Conservation (phyloP, 768 basidiomycete genomes). For the Harrya chromipes region DNA sequence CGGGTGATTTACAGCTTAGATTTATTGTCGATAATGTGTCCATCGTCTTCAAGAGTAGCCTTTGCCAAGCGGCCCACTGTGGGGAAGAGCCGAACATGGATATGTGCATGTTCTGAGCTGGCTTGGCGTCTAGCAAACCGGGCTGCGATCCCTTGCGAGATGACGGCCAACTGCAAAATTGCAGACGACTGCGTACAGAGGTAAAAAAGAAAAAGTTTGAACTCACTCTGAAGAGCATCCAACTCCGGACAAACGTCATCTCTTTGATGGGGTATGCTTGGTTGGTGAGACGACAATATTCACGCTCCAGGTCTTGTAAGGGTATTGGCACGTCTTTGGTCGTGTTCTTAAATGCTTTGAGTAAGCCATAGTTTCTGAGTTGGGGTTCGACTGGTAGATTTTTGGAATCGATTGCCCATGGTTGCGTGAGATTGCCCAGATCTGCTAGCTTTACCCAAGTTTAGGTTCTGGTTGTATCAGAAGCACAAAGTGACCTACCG, state of each 20-base stretch:
- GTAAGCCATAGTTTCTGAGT: slow-evolving; percentile 17
- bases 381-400: slow-evolving; percentile 32
- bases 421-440: slow-evolving; percentile 84
- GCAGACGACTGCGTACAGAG: neutral
- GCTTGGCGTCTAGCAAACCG: slow-evolving; percentile 83
- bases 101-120: slow-evolving; percentile 73
- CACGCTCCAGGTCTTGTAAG: slow-evolving; percentile 72
- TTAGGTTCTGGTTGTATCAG: neutral
- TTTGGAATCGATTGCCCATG: slow-evolving; percentile 62
- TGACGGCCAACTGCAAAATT: slow-evolving; percentile 60
- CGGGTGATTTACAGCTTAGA: slow-evolving; percentile 25
- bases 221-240: slow-evolving; percentile 79
- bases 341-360: slow-evolving; percentile 66
- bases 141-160: slow-evolving; percentile 88
- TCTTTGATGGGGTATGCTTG: slow-evolving; percentile 73
- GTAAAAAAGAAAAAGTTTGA: neutral
- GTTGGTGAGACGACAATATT: slow-evolving; percentile 67
- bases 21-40: slow-evolving; percentile 25
- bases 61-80: slow-evolving; percentile 63
- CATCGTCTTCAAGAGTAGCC: slow-evolving; percentile 54
- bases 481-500: slow-evolving; percentile 48
- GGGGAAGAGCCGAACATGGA: slow-evolving; percentile 48
- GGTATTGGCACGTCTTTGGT: slow-evolving; percentile 55
- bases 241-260: slow-evolving; percentile 79
- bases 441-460: slow-evolving; percentile 65